Evolutionary conservation across 768 basidiomycete genomes (phyloP).

Genomic region (Mycena leptocephala): DNA sequence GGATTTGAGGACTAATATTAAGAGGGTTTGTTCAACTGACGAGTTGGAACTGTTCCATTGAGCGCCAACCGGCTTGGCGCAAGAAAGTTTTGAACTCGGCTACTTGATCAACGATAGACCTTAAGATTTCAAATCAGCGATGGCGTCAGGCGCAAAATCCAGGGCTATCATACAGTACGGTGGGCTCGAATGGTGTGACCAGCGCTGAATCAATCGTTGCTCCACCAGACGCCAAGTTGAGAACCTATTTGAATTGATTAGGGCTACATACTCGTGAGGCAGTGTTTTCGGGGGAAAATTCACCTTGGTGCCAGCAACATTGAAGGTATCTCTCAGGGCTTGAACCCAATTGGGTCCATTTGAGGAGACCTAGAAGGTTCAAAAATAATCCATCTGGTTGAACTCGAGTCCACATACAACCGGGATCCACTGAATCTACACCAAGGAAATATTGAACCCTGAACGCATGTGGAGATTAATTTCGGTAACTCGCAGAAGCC

Average conservation of each 20-base stretch:
- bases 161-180: constrained; percentile 55
- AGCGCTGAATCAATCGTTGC: constrained; percentile 72
- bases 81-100: constrained; percentile 64
- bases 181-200: constrained; percentile 65
- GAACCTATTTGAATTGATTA: constrained; percentile 43
- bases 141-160: not conserved
- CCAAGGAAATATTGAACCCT: constrained; percentile 77
- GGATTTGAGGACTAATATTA: not conserved
- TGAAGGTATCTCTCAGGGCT: constrained; percentile 64
- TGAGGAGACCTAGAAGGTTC: constrained; percentile 63
- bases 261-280: not conserved
- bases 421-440: constrained; percentile 66
- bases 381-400: not conserved
- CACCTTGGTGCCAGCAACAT: constrained; percentile 69
- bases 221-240: constrained; percentile 72
- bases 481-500: not conserved
- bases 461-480: not conserved
- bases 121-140: constrained; percentile 23
- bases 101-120: constrained; percentile 73
- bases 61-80: constrained; percentile 61
- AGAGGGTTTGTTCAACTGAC: not conserved
- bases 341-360: constrained; percentile 79
- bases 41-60: constrained; percentile 69
- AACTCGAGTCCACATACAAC: constrained; percentile 56
- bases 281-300: not conserved